Percentiles rank a stretch among this genome's conserved stretches.
These are phyloP conservation scores for Porcisia hertigi DNA, from an alignment of 208 protist species.

Conservation along the genomic window DNA sequence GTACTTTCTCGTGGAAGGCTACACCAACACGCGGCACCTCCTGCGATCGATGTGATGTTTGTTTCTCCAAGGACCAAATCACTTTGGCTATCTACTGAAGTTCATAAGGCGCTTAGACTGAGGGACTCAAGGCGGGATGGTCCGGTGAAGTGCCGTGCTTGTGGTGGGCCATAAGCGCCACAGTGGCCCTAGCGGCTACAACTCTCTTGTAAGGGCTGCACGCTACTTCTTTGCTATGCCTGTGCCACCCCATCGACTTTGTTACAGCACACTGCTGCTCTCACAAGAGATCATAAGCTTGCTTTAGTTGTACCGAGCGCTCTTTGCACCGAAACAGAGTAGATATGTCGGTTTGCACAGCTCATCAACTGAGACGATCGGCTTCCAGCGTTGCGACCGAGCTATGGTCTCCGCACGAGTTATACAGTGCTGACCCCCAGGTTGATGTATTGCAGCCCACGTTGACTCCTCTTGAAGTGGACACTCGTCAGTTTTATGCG, in stretches of 20 bases:
- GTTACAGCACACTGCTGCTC: neutral
- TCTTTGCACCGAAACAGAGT: neutral
- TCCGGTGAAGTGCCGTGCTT: neutral
- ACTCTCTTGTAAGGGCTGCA: neutral
- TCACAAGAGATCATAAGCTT: neutral
- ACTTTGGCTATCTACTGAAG: neutral
- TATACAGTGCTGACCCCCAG: slow-evolving; percentile 22
- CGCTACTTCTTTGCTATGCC: neutral
- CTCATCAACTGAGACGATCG: slow-evolving; percentile 13
- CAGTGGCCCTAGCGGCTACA: no score
- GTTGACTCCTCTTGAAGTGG: slow-evolving; percentile 14
- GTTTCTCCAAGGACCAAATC: neutral
- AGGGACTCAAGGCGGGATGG: neutral
- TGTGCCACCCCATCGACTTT: neutral
- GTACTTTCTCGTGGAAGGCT: neutral
- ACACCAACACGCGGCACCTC: neutral
- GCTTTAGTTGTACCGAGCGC: neutral
- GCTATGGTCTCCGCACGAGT: slow-evolving; percentile 33
- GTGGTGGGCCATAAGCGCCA: neutral
- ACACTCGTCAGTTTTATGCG: slow-evolving; percentile 7
- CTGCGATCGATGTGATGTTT: neutral
- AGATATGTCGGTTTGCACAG: slow-evolving; percentile 3
- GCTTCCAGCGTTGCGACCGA: slow-evolving; percentile 14
- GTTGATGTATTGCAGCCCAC: slow-evolving; percentile 24
- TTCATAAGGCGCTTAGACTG: neutral